Evolutionary conservation across 768 basidiomycete species (phyloP).

Genomic region (Russula abietina): DNA sequence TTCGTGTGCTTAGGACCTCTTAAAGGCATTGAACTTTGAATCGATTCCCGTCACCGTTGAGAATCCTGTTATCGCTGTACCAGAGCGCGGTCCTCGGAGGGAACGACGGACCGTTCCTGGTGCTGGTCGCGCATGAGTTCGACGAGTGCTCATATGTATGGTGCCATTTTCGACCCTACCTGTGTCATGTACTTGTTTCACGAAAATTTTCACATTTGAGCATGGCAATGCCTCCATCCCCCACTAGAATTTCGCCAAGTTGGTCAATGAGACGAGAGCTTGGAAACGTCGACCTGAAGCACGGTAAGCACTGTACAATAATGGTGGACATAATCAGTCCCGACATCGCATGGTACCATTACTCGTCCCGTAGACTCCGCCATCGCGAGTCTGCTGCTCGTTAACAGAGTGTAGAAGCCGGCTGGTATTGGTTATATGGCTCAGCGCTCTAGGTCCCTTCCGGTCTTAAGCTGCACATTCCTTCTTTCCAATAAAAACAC

Average conservation of each 20-base stretch:
- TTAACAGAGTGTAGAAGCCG: too few species aligned
- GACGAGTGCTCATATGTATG: slow-evolving; percentile 6
- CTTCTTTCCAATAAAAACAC: background rate
- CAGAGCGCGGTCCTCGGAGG: slow-evolving; percentile 67
- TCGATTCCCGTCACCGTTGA: slow-evolving; percentile 73
- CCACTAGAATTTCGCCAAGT: background rate
- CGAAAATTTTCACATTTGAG: slow-evolving; percentile 1
- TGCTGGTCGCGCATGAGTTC: slow-evolving; percentile 48
- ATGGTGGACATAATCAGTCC: too few species aligned
- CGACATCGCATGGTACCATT: background rate
- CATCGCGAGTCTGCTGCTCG: too few species aligned
- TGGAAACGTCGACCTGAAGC: background rate
- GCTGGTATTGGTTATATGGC: too few species aligned
- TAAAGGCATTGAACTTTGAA: slow-evolving; percentile 91
- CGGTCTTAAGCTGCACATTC: background rate
- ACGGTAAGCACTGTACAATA: too few species aligned
- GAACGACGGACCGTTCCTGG: slow-evolving; percentile 79
- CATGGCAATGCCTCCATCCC: background rate
- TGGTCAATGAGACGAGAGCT: background rate
- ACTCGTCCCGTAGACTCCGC: too few species aligned
- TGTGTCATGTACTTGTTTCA: slow-evolving; percentile 13
- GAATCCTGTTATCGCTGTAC: slow-evolving; percentile 52
- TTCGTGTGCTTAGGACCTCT: slow-evolving; percentile 57
- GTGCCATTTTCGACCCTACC: background rate
- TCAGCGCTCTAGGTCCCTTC: background rate